Base-by-base conservation (phyloP, 2,329 filamentous ascomycete genomes). In the Fusarium sacchari region DNA sequence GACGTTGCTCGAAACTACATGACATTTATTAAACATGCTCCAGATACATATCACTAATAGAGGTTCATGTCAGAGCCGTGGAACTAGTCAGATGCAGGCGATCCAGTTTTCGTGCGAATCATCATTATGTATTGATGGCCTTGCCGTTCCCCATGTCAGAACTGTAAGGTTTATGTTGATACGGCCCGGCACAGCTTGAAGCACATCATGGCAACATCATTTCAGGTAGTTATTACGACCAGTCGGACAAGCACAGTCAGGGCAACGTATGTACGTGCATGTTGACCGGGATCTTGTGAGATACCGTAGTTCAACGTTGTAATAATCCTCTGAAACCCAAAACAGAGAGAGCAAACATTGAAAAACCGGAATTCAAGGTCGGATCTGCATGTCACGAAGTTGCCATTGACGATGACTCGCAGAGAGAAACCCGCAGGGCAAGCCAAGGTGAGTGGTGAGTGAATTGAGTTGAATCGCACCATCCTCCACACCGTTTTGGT, bases 381-480 rank as follows among this genome's bases (percentile, higher is more conserved):
- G 60, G 75, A 74, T 78, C 75, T 76, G 76, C 75, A 75, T 68
- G 71, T 70, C 69, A 75, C 64, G 61, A 72, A 75, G 74, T 74
- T 75, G 42, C 60, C 55, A 64, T 74, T 73, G 66, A 63, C 43
- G 71, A 78, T 78, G 75, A 77, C 76, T 78, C 71, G 76, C 73
- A 78, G 73, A 42, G 62, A 74, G 47, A 57, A 69, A 66, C 37
- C 67, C 52, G 36, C 55, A 58, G 58, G 44, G 56, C 58, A 64
- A 59, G 32, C 28, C 28, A 56, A 73, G 57, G 71, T 58, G 55
- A 58, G 62, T 61, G 67, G 62, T 61, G 67, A 63, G 57, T 68
- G 58, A 78, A 75, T 69, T 76, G 74, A 78, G 58, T 64, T 49
- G 49, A 59, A 64, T 69, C 62, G 69, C 60, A 76, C 70, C 73